Evolutionary conservation across 2,329 filamentous ascomycete genomes (phyloP).

Genomic region (Seiridium cupressi): DNA sequence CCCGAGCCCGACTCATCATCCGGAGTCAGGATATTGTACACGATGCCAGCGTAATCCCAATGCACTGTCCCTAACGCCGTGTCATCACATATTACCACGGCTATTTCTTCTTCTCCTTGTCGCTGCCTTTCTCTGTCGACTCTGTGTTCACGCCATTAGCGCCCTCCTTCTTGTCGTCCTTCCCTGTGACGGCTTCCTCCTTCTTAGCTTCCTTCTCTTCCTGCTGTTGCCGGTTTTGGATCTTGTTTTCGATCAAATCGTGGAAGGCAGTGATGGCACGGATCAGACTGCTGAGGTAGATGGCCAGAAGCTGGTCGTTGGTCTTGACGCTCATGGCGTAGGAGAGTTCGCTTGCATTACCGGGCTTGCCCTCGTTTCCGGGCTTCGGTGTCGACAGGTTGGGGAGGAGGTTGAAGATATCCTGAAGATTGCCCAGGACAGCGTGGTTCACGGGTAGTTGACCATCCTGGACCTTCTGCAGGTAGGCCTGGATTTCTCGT

Average conservation of each 20-base stretch:
- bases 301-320: conserved; percentile 97
- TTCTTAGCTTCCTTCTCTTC: conserved; percentile 92
- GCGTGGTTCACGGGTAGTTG: conserved; percentile 95
- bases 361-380: conserved; percentile 55
- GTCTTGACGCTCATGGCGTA: conserved; percentile 98
- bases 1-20: conserved; percentile 9
- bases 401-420: conserved; percentile 96
- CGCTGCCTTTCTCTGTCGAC: conserved; percentile 32
- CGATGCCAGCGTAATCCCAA: conserved; percentile 5
- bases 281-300: conserved; percentile 96
- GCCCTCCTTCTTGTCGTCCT: conserved; percentile 37
- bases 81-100: conserved; percentile 17
- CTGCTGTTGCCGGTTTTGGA: conserved; percentile 95
- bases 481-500: conserved; percentile 91
- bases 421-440: conserved; percentile 96
- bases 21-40: conserved; percentile 12
- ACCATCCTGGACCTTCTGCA: conserved; percentile 92
- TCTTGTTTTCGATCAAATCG: conserved; percentile 99
- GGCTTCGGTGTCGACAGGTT: conserved; percentile 85
- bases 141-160: conserved; percentile 57
- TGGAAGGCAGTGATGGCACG: conserved; percentile 98
- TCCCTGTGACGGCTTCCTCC: conserved; percentile 46
- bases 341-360: conserved; percentile 74
- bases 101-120: conserved; percentile 49
- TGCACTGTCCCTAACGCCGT: conserved; percentile 2